Evolutionary conservation across 139 green algal genomes (phyloP), one percentile per base, ranked within the genome.

Genomic region (Gonium pectorale): DNA sequence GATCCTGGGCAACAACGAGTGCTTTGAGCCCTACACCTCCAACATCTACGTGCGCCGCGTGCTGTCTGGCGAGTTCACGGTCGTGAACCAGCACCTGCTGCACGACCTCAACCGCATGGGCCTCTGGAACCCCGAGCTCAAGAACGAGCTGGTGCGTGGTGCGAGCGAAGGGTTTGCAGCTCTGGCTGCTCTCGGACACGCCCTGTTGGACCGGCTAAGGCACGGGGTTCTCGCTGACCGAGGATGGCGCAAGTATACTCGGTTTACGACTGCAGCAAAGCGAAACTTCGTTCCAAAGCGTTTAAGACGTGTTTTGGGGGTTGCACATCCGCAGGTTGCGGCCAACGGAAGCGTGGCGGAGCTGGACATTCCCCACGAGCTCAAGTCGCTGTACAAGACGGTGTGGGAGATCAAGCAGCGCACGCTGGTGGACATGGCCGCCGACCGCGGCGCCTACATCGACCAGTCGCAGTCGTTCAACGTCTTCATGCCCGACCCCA

Each of bases 391-490:
- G 68, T 99, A 99, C 94, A 99, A 99, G 95, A 99, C 97, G 37
- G 97, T 99, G 62, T 99, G 97, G 97, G 97, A 99, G 93, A 98
- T 99, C 89, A 99, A 99, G 93, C 96, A 99, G 93, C 90, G 93
- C 35, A 83, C 92, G 40, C 91, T 99, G 69, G 97, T 99, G 40
- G 97, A 99, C 95, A 99, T 99, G 97, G 97, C 97, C 19, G 97
- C 97, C 17, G 98, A 99, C 90, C 91, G 97, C 29, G 97, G 97
- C 29, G 97, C 97, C 3, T 99, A 94, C 92, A 99, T 99, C 77
- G 97, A 99, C 90, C 97, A 99, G 93, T 95, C 87, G 82, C 97
- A 99, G 90, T 96, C 89, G 62, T 99, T 99, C 93, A 92, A 92
- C 68, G 98, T 99, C 73, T 97, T 99, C 94, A 99, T 99, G 96